A percentile compares a stretch with the other conserved stretches of the same genome.
These are phyloP conservation scores for Rhypophila decipiens DNA, from an alignment of 495 filamentous ascomycete genomes.

Conservation along the genomic window DNA sequence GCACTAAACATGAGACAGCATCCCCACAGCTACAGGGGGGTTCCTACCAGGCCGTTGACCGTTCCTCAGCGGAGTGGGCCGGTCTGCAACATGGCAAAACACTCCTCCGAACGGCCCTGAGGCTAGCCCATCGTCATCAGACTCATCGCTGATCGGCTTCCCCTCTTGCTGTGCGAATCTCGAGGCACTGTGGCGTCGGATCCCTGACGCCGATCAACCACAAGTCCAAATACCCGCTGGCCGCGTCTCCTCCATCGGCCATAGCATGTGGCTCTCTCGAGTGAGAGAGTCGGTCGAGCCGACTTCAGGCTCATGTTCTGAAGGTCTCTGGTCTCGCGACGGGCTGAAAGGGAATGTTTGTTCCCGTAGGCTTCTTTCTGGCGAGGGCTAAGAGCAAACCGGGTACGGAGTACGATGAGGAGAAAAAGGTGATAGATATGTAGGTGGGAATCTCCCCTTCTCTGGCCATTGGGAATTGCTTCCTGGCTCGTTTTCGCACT, in stretches of 20 bases:
- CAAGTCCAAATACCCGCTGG: slow-evolving; percentile 37
- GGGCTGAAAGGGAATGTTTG: not conserved
- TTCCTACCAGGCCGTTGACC: slow-evolving; percentile 1
- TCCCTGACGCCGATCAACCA: slow-evolving; percentile 46
- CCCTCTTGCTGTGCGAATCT: not conserved
- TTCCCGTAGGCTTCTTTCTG: not conserved
- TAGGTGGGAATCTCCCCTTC: slow-evolving; percentile 21
- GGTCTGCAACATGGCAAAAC: not conserved
- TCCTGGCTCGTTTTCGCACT: slow-evolving; percentile 9
- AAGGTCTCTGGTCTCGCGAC: not conserved
- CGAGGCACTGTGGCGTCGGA: slow-evolving; percentile 13
- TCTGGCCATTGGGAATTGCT: slow-evolving; percentile 13
- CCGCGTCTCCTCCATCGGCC: slow-evolving; percentile 19
- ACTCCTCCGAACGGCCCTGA: not conserved
- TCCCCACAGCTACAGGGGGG: not conserved
- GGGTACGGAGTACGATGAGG: not conserved
- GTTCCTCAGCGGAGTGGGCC: not conserved
- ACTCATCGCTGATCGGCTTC: not conserved
- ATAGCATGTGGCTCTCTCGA: slow-evolving; percentile 1
- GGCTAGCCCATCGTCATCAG: not conserved
- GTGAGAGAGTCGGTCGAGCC: slow-evolving; percentile 4
- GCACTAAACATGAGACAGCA: not conserved
- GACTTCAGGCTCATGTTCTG: slow-evolving; percentile 17
- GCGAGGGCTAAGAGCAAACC: not conserved
- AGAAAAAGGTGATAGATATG: slow-evolving; percentile 13